These are phyloP conservation scores for Carex myosuroides DNA, from an alignment of 176 grass and related monocot species.

Conservation along the genomic window DNA sequence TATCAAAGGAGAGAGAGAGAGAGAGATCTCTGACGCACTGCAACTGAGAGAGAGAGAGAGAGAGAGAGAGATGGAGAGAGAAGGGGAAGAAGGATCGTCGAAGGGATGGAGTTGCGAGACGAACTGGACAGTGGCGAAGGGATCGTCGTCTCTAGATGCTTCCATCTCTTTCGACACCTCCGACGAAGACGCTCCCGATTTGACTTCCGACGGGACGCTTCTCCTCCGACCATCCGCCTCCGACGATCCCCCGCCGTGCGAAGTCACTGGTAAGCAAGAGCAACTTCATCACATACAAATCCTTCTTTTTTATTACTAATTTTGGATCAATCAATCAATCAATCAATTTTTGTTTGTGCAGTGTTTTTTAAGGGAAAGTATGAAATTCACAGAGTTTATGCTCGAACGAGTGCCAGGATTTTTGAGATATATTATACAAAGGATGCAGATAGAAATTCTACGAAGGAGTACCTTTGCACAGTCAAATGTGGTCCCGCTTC, in stretches of 20 bases:
- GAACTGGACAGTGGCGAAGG: constrained; percentile 19
- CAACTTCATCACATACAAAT: not conserved
- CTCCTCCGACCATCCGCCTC: constrained; percentile 8
- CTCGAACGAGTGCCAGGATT: constrained; percentile 59
- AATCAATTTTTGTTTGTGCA: constrained; percentile 26
- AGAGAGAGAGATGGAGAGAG: not conserved
- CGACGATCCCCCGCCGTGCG: constrained; percentile 14
- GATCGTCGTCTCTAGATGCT: constrained; percentile 2
- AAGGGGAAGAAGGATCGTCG: constrained; percentile 15
- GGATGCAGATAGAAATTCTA: constrained; percentile 14
- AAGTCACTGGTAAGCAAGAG: constrained; percentile 19
- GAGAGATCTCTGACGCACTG: not conserved
- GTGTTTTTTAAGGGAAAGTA: constrained; percentile 57
- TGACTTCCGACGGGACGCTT: constrained; percentile 19
- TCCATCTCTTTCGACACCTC: constrained; percentile 26
- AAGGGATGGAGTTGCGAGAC: constrained; percentile 12
- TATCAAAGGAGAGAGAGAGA: not conserved
- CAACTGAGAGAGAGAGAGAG: not conserved
- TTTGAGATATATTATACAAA: constrained; percentile 86
- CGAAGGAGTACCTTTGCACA: constrained; percentile 80
- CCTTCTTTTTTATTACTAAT: not conserved
- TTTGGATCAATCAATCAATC: not conserved
- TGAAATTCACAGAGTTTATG: constrained; percentile 74
- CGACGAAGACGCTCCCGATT: constrained; percentile 16
- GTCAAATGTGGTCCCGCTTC: constrained; percentile 52